A percentile compares a stretch with the other conserved stretches of the same genome.
phyloP scores from a whole-genome alignment of 2,329 filamentous ascomycete species.

The Cladosporium cucumerinum region DNA sequence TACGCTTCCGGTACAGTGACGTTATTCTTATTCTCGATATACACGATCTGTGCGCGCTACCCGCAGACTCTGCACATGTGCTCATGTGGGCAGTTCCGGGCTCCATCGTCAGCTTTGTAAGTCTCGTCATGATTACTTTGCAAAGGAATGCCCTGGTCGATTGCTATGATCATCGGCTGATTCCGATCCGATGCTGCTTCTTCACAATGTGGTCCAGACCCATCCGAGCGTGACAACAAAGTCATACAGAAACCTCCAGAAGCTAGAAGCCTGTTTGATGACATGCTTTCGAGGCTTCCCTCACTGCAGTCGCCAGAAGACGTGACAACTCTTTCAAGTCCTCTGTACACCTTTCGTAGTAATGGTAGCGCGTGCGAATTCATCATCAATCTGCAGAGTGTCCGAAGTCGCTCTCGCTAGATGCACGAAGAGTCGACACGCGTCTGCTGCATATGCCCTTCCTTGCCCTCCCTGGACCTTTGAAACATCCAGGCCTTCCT shows the following conservation, averaged over 20 bases:
- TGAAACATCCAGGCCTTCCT: background rate
- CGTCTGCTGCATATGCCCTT: background rate
- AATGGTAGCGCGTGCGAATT: background rate
- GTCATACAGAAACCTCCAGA: background rate
- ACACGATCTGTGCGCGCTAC: background rate
- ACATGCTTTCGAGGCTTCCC: background rate
- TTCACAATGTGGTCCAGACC: background rate
- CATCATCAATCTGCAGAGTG: background rate
- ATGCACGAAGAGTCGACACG: background rate
- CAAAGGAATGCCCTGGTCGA: background rate
- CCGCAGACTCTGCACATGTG: background rate
- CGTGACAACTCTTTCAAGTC: background rate
- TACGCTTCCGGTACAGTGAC: too few species aligned
- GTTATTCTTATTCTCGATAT: background rate
- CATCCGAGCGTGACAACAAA: background rate
- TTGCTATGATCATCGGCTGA: background rate
- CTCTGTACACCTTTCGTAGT: background rate
- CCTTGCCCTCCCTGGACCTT: background rate
- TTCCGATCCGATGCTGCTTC: constrained; percentile 1
- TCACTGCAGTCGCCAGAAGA: background rate
- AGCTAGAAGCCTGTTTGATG: background rate
- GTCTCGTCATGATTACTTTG: constrained; percentile 3
- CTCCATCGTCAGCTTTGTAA: background rate
- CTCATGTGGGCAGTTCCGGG: background rate
- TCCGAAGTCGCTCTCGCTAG: background rate